Conservation (phyloP, 441 rosid genomes). For the Cnidoscolus chayamansa region DNA sequence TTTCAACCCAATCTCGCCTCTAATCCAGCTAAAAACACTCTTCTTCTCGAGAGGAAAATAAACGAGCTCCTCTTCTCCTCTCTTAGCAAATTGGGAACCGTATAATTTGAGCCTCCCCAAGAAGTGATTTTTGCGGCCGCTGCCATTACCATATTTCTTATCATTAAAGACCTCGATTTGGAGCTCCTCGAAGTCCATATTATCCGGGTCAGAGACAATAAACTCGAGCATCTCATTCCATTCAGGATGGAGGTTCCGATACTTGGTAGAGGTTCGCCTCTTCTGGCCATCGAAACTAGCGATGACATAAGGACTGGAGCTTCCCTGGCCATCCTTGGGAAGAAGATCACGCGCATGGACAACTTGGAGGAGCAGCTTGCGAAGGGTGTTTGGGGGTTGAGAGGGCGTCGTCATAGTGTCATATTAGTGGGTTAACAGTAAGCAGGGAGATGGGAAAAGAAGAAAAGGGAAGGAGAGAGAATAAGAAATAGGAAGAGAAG, state of each 20-base stretch:
- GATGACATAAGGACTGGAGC: constrained; percentile 81
- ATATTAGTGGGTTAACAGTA: constrained; percentile 15
- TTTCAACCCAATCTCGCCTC: constrained; percentile 80
- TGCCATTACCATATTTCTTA: constrained; percentile 62
- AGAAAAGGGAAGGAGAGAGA: background rate
- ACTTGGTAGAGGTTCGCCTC: constrained; percentile 61
- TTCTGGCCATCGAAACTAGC: constrained; percentile 82
- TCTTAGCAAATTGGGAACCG: constrained; percentile 64
- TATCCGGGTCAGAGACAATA: constrained; percentile 64
- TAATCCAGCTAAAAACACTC: constrained; percentile 84
- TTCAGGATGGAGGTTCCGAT: constrained; percentile 72
- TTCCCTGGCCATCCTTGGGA: constrained; percentile 91
- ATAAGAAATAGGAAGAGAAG: no score
- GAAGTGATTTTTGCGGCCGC: constrained; percentile 85
- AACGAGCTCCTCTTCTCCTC: constrained; percentile 72
- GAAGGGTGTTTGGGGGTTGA: constrained; percentile 38
- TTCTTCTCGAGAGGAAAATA: constrained; percentile 77
- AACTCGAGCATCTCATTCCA: constrained; percentile 89
- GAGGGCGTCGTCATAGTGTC: constrained; percentile 55
- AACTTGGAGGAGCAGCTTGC: constrained; percentile 65
- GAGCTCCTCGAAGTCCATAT: constrained; percentile 75
- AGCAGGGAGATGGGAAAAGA: constrained; percentile 11
- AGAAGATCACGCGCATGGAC: constrained; percentile 74
- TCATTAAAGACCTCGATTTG: constrained; percentile 78
- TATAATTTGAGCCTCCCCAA: constrained; percentile 78